A percentile compares a stretch with the other conserved stretches of the same genome.
These are phyloP conservation scores for Lentinula boryana DNA, from an alignment of 768 basidiomycete genomes.

Conservation along the genomic window DNA sequence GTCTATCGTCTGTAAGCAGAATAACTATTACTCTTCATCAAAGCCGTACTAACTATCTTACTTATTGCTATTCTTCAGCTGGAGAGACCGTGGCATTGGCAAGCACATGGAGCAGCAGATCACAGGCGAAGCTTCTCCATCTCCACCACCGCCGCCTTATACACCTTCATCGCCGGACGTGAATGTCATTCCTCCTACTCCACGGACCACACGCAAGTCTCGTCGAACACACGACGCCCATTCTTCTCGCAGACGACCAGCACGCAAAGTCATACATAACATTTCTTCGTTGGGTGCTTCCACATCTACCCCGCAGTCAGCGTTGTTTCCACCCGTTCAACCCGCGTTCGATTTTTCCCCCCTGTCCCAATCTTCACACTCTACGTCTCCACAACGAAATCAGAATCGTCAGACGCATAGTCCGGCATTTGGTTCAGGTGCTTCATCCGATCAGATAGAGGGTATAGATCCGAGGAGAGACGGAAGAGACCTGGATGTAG, in stretches of 20 bases:
- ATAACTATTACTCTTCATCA: not conserved
- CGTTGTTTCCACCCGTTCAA: constrained; percentile 22
- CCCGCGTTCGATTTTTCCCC: constrained; percentile 39
- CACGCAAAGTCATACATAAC: constrained; percentile 1
- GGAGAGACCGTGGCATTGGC: constrained; percentile 71
- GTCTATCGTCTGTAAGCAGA: constrained; percentile 76
- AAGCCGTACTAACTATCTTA: not conserved
- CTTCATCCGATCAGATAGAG: constrained; percentile 8
- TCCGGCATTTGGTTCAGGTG: constrained; percentile 43
- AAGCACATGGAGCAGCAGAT: constrained; percentile 18
- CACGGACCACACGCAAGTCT: constrained; percentile 22
- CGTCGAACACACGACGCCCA: constrained; percentile 4
- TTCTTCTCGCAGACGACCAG: constrained; percentile 8
- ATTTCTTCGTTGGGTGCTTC: constrained; percentile 6
- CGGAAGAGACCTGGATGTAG: not conserved
- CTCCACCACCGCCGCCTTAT: constrained; percentile 18
- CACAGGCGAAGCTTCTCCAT: not conserved
- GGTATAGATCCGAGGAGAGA: not conserved
- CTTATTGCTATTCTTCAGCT: constrained; percentile 32
- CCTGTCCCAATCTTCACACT: not conserved
- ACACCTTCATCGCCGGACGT: constrained; percentile 9
- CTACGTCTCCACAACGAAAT: constrained; percentile 13
- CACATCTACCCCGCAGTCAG: constrained; percentile 9
- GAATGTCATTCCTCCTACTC: constrained; percentile 42
- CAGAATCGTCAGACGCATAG: constrained; percentile 19